phyloP scores from a whole-genome alignment of 1,284 basidiomycete genomes.

The Fomitopsis schrenkii region DNA sequence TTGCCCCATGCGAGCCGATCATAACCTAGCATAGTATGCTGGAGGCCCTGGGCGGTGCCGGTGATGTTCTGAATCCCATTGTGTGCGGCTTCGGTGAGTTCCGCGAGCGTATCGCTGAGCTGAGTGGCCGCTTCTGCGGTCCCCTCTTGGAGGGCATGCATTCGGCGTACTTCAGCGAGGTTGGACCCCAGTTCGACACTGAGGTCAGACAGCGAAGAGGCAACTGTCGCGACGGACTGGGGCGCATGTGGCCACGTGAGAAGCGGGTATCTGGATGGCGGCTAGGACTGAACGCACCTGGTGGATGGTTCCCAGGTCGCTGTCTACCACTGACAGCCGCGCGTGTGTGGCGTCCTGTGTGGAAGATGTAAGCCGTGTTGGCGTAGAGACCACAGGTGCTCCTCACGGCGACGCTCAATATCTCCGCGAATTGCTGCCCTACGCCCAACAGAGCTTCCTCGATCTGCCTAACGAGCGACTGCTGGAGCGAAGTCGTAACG shows the following conservation, averaged over 20 bases:
- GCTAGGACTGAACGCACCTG: conserved; percentile 18
- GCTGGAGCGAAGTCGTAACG: conserved; percentile 7
- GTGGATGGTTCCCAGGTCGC: conserved; percentile 24
- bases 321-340: conserved; percentile 22
- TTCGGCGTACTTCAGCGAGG: conserved; percentile 23
- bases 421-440: conserved; percentile 9
- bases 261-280: not conserved
- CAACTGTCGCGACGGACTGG: conserved; percentile 16
- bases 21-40: not conserved
- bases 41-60: not conserved
- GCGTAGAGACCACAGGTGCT: not conserved
- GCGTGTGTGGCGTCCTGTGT: conserved; percentile 23
- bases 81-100: conserved; percentile 34
- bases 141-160: conserved; percentile 31
- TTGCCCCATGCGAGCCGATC: not conserved
- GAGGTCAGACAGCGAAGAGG: conserved; percentile 18
- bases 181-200: conserved; percentile 22
- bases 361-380: not conserved
- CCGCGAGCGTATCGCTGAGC: conserved; percentile 32
- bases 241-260: not conserved
- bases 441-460: conserved; percentile 5
- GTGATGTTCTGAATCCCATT: not conserved
- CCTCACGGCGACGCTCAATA: conserved; percentile 12
- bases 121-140: conserved; percentile 30
- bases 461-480: conserved; percentile 1